Percentiles rank a stretch among this genome's conserved stretches.
Evolutionary conservation across 2,329 filamentous ascomycete species (phyloP).

Genomic region (Xylaria sp.): DNA sequence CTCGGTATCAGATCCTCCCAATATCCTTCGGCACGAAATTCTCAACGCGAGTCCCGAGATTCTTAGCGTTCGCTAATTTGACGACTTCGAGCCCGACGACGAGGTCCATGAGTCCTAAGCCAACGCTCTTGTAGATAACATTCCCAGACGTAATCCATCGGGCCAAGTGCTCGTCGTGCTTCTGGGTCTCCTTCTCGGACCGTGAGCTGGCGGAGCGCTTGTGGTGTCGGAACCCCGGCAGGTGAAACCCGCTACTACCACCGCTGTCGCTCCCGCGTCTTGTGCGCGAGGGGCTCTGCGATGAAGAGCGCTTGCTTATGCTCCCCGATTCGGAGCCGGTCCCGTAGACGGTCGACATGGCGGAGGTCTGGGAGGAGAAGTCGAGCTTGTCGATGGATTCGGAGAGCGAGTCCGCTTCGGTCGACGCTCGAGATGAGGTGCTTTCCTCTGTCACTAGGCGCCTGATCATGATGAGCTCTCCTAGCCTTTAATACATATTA

Average conservation of each 20-base stretch:
- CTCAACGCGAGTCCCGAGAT: slow-evolving; percentile 63
- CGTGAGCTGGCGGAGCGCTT: slow-evolving; percentile 48
- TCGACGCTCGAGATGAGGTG: slow-evolving; percentile 37
- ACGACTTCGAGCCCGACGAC: slow-evolving; percentile 69
- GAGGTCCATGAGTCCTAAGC: slow-evolving; percentile 73
- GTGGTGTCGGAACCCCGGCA: slow-evolving; percentile 44
- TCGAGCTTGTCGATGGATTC: slow-evolving; percentile 52
- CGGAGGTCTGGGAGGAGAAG: slow-evolving; percentile 46
- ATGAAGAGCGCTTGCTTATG: slow-evolving; percentile 46
- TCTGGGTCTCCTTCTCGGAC: slow-evolving; percentile 48
- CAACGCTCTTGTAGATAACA: slow-evolving; percentile 76
- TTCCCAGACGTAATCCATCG: slow-evolving; percentile 70
- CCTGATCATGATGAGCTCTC: slow-evolving; percentile 77
- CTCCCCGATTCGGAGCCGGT: slow-evolving; percentile 28
- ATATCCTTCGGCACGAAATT: slow-evolving; percentile 53
- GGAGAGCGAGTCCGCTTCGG: slow-evolving; percentile 46
- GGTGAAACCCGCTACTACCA: slow-evolving; percentile 26
- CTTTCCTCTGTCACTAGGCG: slow-evolving; percentile 55
- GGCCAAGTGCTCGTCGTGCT: slow-evolving; percentile 61
- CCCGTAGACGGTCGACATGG: slow-evolving; percentile 57
- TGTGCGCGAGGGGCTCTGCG: slow-evolving; percentile 49
- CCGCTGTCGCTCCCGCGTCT: slow-evolving; percentile 26
- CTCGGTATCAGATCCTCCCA: neutral
- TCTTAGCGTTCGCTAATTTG: slow-evolving; percentile 63
- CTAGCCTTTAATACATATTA: slow-evolving; percentile 61